Evolutionary conservation across 441 rosid species (phyloP).

Genomic region (Eutrema salsugineum): DNA sequence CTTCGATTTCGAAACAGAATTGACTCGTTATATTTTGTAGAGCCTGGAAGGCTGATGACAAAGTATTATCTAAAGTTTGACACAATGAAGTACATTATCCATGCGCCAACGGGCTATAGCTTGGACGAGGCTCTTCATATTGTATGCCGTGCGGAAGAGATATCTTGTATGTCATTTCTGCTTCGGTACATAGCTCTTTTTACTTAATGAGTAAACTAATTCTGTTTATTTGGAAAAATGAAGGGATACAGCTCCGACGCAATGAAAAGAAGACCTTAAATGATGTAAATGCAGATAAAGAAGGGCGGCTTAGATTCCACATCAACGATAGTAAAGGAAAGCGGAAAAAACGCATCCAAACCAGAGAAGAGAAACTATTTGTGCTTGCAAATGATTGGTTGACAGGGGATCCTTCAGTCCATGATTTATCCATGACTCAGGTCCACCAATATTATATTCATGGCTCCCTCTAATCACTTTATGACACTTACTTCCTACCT

Average conservation of each 20-base stretch:
- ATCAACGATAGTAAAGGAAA: slow-evolving; percentile 76
- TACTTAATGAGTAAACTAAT: background rate
- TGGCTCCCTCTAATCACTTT: slow-evolving; percentile 4
- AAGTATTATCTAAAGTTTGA: slow-evolving; percentile 87
- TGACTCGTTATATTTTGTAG: slow-evolving; percentile 32
- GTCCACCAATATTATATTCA: slow-evolving; percentile 32
- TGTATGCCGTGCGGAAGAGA: slow-evolving; percentile 87
- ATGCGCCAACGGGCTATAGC: slow-evolving; percentile 59
- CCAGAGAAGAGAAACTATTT: slow-evolving; percentile 94
- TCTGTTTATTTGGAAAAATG: slow-evolving; percentile 29
- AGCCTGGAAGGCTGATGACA: slow-evolving; percentile 97
- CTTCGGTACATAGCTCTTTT: slow-evolving; percentile 4
- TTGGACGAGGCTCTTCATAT: slow-evolving; percentile 78
- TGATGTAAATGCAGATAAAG: slow-evolving; percentile 79
- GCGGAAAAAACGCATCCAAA: slow-evolving; percentile 88
- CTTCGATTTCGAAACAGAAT: slow-evolving; percentile 8
- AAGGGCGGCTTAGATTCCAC: slow-evolving; percentile 86
- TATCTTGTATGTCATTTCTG: slow-evolving; percentile 65
- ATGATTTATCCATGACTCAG: slow-evolving; percentile 90
- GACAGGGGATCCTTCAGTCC: slow-evolving; percentile 91
- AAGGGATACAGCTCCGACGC: slow-evolving; percentile 99
- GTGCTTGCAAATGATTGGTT: slow-evolving; percentile 88
- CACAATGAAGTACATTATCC: slow-evolving; percentile 92
- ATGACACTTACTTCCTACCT: slow-evolving; percentile 19
- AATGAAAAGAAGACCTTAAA: slow-evolving; percentile 93